These are phyloP conservation scores for Cryphonectria carpinicola DNA, from an alignment of 2,329 filamentous ascomycete genomes.

Conservation along the genomic window DNA sequence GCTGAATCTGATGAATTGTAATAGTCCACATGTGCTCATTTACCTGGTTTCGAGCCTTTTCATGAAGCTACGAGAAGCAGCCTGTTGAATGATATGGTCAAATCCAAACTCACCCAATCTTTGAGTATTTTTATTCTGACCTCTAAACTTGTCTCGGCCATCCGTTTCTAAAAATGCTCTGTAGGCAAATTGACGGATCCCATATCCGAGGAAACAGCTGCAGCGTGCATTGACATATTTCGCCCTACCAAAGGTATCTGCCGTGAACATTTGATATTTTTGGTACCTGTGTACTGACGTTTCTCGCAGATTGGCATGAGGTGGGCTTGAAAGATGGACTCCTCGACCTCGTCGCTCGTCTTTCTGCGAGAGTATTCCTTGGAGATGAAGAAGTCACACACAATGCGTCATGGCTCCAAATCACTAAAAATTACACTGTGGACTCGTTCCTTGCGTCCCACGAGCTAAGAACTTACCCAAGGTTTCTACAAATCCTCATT, in stretches of 20 bases:
- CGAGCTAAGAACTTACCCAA: background rate
- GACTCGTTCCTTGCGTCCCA: background rate
- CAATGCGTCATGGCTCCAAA: background rate
- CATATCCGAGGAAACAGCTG: background rate
- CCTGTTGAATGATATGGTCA: background rate
- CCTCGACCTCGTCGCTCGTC: background rate
- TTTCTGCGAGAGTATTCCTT: background rate
- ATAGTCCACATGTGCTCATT: background rate
- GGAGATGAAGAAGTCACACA: background rate
- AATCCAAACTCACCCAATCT: background rate
- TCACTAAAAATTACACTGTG: background rate
- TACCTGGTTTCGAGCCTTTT: background rate
- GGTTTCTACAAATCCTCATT: background rate
- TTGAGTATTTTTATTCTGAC: background rate
- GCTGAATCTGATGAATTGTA: background rate
- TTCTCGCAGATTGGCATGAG: background rate
- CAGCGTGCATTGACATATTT: background rate
- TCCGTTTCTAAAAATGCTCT: background rate
- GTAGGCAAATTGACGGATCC: background rate
- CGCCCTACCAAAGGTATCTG: background rate
- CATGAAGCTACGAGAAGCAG: background rate
- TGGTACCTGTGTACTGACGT: background rate
- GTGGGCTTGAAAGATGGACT: background rate
- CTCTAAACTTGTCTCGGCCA: background rate
- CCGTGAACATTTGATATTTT: background rate